phyloP scores from a whole-genome alignment of 2,329 filamentous ascomycete species.

The Paecilomyces fulvus region DNA sequence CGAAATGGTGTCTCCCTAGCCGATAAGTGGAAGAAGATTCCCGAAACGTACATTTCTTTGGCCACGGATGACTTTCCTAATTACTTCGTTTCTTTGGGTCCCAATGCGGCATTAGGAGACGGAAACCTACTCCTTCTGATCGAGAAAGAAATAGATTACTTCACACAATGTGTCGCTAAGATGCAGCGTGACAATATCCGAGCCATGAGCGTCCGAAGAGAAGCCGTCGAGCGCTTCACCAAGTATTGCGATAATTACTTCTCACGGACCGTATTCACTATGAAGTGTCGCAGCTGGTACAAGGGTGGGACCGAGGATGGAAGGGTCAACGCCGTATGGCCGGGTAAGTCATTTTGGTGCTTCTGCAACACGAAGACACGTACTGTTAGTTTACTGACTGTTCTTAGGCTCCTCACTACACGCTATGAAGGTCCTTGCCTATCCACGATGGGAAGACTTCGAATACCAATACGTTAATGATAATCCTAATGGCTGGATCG shows the following conservation, averaged over 20 bases:
- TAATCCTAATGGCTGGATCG: conserved; percentile 24
- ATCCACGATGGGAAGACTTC: conserved; percentile 33
- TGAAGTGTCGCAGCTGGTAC: conserved; percentile 32
- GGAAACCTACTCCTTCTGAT: conserved; percentile 27
- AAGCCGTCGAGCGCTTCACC: conserved; percentile 21
- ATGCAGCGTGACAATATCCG: conserved; percentile 29
- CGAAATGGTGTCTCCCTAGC: conserved; percentile 17
- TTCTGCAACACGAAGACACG: neutral
- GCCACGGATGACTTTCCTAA: conserved; percentile 27
- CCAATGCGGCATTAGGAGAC: conserved; percentile 23
- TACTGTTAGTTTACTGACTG: neutral
- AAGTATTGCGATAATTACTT: conserved; percentile 28
- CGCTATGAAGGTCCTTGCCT: conserved; percentile 24
- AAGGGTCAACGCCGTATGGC: conserved; percentile 26
- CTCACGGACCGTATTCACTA: conserved; percentile 23
- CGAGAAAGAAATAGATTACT: conserved; percentile 25
- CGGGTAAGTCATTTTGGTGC: conserved; percentile 16
- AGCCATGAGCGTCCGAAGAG: conserved; percentile 16
- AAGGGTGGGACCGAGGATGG: conserved; percentile 25
- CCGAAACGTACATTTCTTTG: conserved; percentile 29
- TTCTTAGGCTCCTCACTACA: conserved; percentile 27
- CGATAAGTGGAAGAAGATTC: conserved; percentile 22
- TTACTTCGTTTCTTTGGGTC: conserved; percentile 26
- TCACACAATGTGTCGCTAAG: conserved; percentile 24
- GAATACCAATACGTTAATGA: conserved; percentile 28